Evolutionary conservation across 2,329 filamentous ascomycete species (phyloP), one percentile per base, ranked within the genome.

Genomic region (Fusarium nygamai): DNA sequence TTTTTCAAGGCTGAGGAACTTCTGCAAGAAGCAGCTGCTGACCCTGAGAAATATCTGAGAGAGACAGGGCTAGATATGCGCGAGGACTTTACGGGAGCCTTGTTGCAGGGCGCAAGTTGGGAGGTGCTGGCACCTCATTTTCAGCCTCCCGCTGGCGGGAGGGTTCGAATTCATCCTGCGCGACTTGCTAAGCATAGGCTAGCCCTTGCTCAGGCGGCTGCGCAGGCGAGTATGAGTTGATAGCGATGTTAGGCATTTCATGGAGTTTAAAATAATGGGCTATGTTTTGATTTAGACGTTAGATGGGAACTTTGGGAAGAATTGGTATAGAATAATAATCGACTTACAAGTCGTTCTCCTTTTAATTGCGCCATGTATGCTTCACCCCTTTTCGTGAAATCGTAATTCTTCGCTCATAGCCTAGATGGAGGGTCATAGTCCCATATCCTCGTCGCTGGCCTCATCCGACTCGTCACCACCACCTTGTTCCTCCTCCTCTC

Each of bases 401-500:
- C 34, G 44, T 46, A 31, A 60, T 50, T 36, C 29, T 46, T 44
- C 9, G 50, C 54, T 50, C 31, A 33, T 51, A 31, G 36, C 22
- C 41, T 41, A 17, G n/a, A n/a, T 27, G 31, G 24, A 53, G 24
- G 27, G n/a, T 82, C 75, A 83, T 41, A 83, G 74, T n/a, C 82
- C 85, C 87, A 89, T 88, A 39, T 88, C 87, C 60, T 88, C 86
- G 70, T 88, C 87, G 54, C 84, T 88, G 60, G 84, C 84, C 57
- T 92, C 90, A 74, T 92, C 91, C 41, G 89, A 90, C 70, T 90
- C 90, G 24, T 86, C 88, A 36, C 87, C 89, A 27, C 88, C 88
- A 12, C 86, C 85, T 75, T 90, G 89, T 76, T 94, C 93, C 79
- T 96, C 93, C 74, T 93, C 90, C 78, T 98, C 95, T 72, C 92